Base-by-base conservation (phyloP, 2,329 filamentous ascomycete genomes). In the Pseudogymnoascus sp. region DNA sequence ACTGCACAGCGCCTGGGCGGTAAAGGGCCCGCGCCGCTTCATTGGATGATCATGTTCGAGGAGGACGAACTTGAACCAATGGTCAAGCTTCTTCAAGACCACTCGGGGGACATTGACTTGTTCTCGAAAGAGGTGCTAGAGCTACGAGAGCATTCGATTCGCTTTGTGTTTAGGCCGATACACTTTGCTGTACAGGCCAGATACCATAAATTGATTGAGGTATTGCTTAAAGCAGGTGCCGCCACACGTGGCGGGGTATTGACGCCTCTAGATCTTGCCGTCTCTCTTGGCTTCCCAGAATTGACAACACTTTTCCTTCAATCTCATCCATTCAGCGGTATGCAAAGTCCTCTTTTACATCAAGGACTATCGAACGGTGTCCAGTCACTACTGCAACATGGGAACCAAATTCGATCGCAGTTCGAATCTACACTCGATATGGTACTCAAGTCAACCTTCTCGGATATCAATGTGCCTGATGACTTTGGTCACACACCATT, bases 11-110 rank as follows among this genome's bases (percentile, higher is more conserved):
- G 45, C 6, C 23, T 31, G 1, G 11, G 45, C 31, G 45, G 45
- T 6, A 52, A 16, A 11, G 45, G 45, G 14, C 25, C 45, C 4
- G 31, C 45, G n/a, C 45, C 45, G 11, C 25, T 52, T 11, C 45
- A 52, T 31, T 52, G 45, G 45, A 52, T 52, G 45, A 16, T 52
- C 25, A 52, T 52, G 45, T 52, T 52, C 31, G 45, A 52, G 9
- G 45, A 52, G 18, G 25, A 52, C 8, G 23, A 52, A 31, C 45
- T 52, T 16, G 14, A 52, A 6, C n/a, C 4, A 11, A 28, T 52
- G 6, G 25, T 52, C 25, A n/a, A n/a, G 7, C 45, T 52, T 52
- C 45, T 52, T 52, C 45, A 52, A 31, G n/a, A 3, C 28, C 28
- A 31, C 28, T 31, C 28, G 9, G 28, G 28, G 14, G 45, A 52